A percentile compares a stretch with the other conserved stretches of the same genome.
phyloP scores from a whole-genome alignment of 257 asterid species.

The Nicotiana tabacum region DNA sequence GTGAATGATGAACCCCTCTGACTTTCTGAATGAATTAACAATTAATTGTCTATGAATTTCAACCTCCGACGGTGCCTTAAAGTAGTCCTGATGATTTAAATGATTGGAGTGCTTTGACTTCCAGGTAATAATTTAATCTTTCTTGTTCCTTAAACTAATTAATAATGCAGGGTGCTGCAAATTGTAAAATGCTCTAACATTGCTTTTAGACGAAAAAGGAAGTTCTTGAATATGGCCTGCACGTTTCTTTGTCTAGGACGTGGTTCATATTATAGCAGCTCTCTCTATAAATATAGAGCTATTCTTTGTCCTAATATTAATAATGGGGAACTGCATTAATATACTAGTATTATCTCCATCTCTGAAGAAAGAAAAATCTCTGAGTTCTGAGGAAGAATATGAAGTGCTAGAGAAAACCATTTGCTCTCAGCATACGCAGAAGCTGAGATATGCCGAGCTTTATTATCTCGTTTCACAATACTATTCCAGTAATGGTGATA shows the following conservation, averaged over 20 bases:
- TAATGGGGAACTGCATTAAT: slow-evolving; percentile 28
- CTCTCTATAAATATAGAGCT: neutral
- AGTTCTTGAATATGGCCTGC: slow-evolving; percentile 9
- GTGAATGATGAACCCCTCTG: slow-evolving; percentile 1
- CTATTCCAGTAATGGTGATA: neutral
- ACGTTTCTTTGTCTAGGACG: slow-evolving; percentile 10
- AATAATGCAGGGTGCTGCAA: neutral
- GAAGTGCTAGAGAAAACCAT: neutral
- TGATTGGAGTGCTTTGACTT: neutral
- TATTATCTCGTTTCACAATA: neutral
- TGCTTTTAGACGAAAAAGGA: neutral
- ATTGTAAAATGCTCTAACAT: neutral
- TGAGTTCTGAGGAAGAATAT: slow-evolving; percentile 6
- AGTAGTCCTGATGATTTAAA: neutral
- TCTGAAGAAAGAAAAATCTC: neutral
- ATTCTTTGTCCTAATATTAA: neutral
- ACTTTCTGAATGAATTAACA: slow-evolving; percentile 1
- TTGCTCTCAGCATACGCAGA: neutral
- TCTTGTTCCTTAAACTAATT: neutral
- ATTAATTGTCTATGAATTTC: neutral
- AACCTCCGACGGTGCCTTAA: neutral
- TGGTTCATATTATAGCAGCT: neutral
- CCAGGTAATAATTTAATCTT: neutral
- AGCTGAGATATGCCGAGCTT: slow-evolving; percentile 6
- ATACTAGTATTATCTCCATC: neutral